Evolutionary conservation across 129 eudicot species (phyloP), one percentile per base, ranked within the genome.

Genomic region (Flaveria bidentis): DNA sequence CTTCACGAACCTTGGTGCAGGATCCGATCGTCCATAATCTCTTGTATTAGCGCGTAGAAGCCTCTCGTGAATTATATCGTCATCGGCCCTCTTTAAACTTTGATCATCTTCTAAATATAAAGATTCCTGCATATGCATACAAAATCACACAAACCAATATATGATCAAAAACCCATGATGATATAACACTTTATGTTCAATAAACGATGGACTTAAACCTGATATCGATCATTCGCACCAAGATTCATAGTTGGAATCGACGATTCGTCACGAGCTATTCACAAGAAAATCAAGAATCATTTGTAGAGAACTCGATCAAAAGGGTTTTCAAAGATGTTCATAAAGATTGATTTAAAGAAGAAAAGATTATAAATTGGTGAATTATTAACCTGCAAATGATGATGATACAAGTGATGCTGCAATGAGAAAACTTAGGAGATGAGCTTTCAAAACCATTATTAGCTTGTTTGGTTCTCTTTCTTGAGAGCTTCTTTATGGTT

Each of bases 21-120:
- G 97, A 91, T 94, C 96, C 3, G 92, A 85, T 74, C 84, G 89
- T 60, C 97, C 98, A 80, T 94, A 94, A 67, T 94, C 98, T 58
- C 83, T 78, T 1, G 96, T 84, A 60, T 84, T 88, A 42, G 71
- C 88, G 79, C 84, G 86, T 10, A 88, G 87, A 55, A 91, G 65
- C 88, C 98, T 93, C 83, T 85, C 96, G 56, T 85, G 95, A 47
- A 90, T 74, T 15, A 30, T 30, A 63, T 63, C 69, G 1, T 56
- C 41, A 5, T 5, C 76, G 7, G 52, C 73, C 26, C 92, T 82
- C 46, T 61, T 69, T 18, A 42, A 77, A n/a, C 62, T 69, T 72
- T 77, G 67, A 77, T 55, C 74, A 55, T 82, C 77, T 81, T 81
- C 77, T 58, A 67, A 67, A 80, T 74, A 73, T 55, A 73, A 63